Evolutionary conservation across 1,139 yeast genomes (phyloP), one percentile per base, ranked within the genome.

Genomic region (Candida neerlandica): DNA sequence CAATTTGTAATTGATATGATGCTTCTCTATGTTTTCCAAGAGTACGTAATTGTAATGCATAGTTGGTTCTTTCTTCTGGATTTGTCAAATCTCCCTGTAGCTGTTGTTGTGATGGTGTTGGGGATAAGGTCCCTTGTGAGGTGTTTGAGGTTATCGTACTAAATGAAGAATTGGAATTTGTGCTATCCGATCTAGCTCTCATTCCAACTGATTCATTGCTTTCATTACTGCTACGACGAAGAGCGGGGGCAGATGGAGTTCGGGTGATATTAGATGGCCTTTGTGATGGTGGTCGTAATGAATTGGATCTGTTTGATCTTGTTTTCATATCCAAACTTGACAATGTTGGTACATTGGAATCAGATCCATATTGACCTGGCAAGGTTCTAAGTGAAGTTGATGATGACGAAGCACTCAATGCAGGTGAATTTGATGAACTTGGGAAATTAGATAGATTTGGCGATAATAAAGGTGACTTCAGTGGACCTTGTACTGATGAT

Each of bases 1-100:
- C 84, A 34, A 80, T 72, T 55, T 82, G 85, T 53, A 88, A 69
- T 58, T 85, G 89, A 57, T 84, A 82, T 2, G 91, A 80, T 5
- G 90, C 85, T 57, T 86, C 94, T 37, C 85, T 75, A 45, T 82
- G 78, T 51, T 84, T 80, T 0, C 89, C 90, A 44, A 75, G 66
- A 41, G 77, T 76, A 50, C 89, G 74, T 40, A 83, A 69, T 35
- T 78, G 76, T 23, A 78, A 70, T 0, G 91, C 90, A 44, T 75
- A 61, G 12, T 75, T 64, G 0, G 82, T 78, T 50, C 84, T 73
- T 12, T 78, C 70, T 39, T 75, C 79, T 1, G 79, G 34, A 19
- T 34, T 37, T 11, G 47, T 41, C 21, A 16, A 49, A 23, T 3
- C 43, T 49, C 18, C 45, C 27, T n/a, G 50, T 43, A 19, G 46